Base-by-base conservation (phyloP, 2,329 filamentous ascomycete genomes). In the Colletotrichum musae region DNA sequence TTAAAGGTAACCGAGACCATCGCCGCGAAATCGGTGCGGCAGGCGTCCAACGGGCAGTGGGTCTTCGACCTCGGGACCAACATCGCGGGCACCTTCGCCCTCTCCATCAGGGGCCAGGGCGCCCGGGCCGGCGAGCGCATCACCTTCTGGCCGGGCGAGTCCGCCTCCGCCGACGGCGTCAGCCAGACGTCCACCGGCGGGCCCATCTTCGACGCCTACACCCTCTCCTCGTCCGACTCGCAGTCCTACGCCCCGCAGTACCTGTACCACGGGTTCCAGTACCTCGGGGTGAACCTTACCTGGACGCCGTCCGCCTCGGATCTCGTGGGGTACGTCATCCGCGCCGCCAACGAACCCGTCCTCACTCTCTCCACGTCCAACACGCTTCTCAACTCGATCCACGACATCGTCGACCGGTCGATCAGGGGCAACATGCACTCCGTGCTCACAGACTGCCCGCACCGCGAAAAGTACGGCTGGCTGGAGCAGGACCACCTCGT, bases 381-480 rank as follows among this genome's bases (percentile, higher is more conserved):
- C 43, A 3, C 24, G 1, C 48, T 71, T 5, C 54, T 71, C 47
- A 53, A 70, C 18, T 36, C 32, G 9, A 63, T 71, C 15, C 67
- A 71, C 10, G 60, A 51, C 51, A 62, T 71, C 21, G 60, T 70
- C n/a, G 70, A 71, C 39, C 56, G 66, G 2, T 70, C 66, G 2
- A 70, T 71, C 13, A 39, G 65, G 66, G 62, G 70, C 10, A 71
- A 70, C 58, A 70, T 71, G 61, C 43, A 68, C 43, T 69, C 65
- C 24, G 69, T 71, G 12, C 54, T 71, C 1, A 70, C 69, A 2
- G 70, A 68, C 53, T 70, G 58, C 39, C 68, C 70, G 12, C 68
- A 70, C 32, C 59, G 70, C 2, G 70, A 70, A 51, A 71, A 62
- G 24, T 68, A 64, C 28, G 68, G 68, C 39, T 72, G 70, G 68